Conservation (phyloP, 2,329 filamentous ascomycete species). For the Podosphaera xanthii region DNA sequence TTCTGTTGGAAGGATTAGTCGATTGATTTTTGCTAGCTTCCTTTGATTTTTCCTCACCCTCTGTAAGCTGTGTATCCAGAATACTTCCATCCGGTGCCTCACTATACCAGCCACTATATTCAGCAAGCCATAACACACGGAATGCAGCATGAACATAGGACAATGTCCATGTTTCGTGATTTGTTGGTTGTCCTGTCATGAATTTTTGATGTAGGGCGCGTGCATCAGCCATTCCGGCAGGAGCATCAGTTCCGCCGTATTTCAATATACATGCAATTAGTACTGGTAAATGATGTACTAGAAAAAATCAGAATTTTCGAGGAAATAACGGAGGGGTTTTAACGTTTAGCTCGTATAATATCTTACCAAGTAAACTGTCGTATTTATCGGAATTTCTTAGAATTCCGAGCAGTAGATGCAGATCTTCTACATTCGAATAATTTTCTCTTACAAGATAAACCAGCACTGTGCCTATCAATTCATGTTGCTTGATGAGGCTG, state of each 20-base stretch:
- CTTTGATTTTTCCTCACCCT: conserved; percentile 18
- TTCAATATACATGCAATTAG: conserved; percentile 54
- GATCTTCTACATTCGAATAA: conserved; percentile 47
- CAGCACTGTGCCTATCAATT: conserved; percentile 62
- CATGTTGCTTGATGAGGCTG: conserved; percentile 74
- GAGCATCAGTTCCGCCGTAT: conserved; percentile 57
- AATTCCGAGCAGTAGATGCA: conserved; percentile 43
- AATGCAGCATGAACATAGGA: conserved; percentile 59
- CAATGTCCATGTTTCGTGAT: conserved; percentile 48
- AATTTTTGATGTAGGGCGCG: conserved; percentile 47
- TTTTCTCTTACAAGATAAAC: conserved; percentile 56
- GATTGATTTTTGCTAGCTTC: neutral
- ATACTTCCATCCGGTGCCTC: conserved; percentile 40
- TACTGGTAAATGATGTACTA: conserved; percentile 62
- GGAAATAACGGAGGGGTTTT: neutral
- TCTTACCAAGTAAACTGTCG: conserved; percentile 35
- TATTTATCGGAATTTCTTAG: conserved; percentile 55
- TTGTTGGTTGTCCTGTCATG: conserved; percentile 32
- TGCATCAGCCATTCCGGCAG: conserved; percentile 42
- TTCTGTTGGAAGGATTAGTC: conserved; percentile 23
- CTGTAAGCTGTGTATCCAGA: conserved; percentile 40
- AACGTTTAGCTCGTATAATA: neutral
- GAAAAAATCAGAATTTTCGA: neutral
- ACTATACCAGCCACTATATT: conserved; percentile 77
- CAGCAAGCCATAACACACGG: conserved; percentile 68